Percentiles rank a stretch among this genome's conserved stretches.
Conservation (phyloP, 331 rosid genomes). For the Arachis monticola region DNA sequence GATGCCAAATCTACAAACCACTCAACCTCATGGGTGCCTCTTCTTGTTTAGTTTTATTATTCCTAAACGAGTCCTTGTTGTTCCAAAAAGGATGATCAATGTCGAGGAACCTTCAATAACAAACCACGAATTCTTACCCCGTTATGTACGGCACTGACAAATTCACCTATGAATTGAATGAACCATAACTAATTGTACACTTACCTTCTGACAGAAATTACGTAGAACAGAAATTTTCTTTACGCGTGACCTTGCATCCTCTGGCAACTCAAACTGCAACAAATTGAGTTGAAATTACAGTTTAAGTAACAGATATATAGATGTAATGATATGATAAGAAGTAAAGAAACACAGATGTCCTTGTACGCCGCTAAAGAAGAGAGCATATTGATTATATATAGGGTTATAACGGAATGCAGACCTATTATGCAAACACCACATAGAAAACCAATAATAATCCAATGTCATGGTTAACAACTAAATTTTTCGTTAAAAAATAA, state of each 20-base stretch:
- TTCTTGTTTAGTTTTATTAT: too few species aligned
- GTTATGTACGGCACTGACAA: slow-evolving; percentile 12
- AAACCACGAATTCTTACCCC: too few species aligned
- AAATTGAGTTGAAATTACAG: slow-evolving; percentile 31
- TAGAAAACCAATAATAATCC: background rate
- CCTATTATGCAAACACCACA: slow-evolving; percentile 4
- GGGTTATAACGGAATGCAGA: background rate
- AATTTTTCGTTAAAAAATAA: slow-evolving; percentile 22
- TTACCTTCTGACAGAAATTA: slow-evolving; percentile 91
- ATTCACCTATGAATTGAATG: slow-evolving; percentile 28
- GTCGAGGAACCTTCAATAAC: too few species aligned
- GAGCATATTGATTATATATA: too few species aligned
- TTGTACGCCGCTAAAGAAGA: slow-evolving; percentile 1
- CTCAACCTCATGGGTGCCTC: too few species aligned
- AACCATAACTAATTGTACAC: slow-evolving; percentile 22
- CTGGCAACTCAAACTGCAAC: slow-evolving; percentile 82
- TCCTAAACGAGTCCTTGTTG: too few species aligned
- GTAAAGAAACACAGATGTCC: slow-evolving; percentile 24
- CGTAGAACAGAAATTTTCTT: slow-evolving; percentile 89
- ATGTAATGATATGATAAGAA: slow-evolving; percentile 10
- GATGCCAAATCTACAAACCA: too few species aligned
- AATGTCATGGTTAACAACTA: background rate
- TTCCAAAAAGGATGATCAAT: too few species aligned
- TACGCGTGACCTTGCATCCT: slow-evolving; percentile 68
- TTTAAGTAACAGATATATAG: slow-evolving; percentile 3